These are phyloP conservation scores for Cryptosporidium xiaoi DNA, from an alignment of 169 alveolate species.

Conservation along the genomic window DNA sequence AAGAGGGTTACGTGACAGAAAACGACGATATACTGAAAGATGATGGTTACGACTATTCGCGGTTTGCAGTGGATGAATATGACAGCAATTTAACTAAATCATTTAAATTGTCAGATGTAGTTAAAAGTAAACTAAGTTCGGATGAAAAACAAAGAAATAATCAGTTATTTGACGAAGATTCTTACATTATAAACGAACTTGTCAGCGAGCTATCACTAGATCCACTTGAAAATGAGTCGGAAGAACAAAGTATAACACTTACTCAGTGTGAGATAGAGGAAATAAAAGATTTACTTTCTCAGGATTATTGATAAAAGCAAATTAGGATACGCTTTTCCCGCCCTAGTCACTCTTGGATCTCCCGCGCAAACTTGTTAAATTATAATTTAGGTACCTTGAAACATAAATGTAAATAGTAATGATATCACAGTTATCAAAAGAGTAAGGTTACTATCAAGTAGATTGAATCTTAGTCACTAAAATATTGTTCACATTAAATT, in stretches of 20 bases:
- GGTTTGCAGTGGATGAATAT: background rate
- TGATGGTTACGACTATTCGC: too few relatives aligned
- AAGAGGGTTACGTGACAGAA: too few relatives aligned
- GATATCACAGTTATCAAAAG: constrained; percentile 33
- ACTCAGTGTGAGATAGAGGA: constrained; percentile 66
- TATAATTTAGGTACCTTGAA: too few relatives aligned
- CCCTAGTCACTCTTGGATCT: too few relatives aligned
- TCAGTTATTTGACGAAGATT: constrained; percentile 31
- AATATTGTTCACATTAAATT: too few relatives aligned
- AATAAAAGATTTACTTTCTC: constrained; percentile 39
- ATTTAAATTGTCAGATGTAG: constrained; percentile 28
- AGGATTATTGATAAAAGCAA: background rate
- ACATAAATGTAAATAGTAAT: background rate
- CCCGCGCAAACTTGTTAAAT: too few relatives aligned
- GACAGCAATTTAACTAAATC: background rate
- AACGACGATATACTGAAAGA: too few relatives aligned
- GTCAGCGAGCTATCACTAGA: background rate
- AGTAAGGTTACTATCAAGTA: background rate
- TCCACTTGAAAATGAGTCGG: background rate
- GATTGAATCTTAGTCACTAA: too few relatives aligned
- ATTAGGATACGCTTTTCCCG: too few relatives aligned
- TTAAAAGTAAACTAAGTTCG: constrained; percentile 22
- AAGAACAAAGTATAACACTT: background rate
- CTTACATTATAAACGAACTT: constrained; percentile 17
- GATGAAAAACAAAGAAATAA: background rate